Evolutionary conservation across 257 asterid species (phyloP), one percentile per base, ranked within the genome.

Genomic region (Apocynum venetum): DNA sequence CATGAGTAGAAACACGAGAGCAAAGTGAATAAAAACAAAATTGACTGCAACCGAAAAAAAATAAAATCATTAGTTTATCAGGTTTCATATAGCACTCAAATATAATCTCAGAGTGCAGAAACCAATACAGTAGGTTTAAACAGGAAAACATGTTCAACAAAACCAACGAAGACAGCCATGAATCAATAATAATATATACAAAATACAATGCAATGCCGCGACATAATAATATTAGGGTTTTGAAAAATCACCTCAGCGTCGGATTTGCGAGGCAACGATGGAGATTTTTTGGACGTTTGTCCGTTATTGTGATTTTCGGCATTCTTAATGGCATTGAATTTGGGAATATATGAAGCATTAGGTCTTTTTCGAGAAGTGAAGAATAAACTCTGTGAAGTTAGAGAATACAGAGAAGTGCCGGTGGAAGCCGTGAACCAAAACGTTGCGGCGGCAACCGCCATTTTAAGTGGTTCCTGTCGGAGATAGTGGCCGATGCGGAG

Each of bases 361-460:
- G 71, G 76, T 65, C 68, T 53, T 72, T 73, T 60, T 20, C 73
- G 75, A 17, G 84, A 53, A 3, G 88, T n/a, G n/a, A 78, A 38
- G 64, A 79, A 79, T 47, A 84, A 40, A 3, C 80, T 82, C 25
- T 76, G 82, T n/a, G 88, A 81, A 71, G 81, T 38, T 6, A 80
- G 72, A 40, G 82, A 82, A 61, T 75, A 73, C 14, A 79, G 80
- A 68, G 78, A 73, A 77, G 85, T 79, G 71, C 74, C 76, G 43
- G 83, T 35, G 83, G 86, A 80, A 35, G 83, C 78, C 25, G 84
- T 20, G 76, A 78, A 80, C 83, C 86, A 80, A 53, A 51, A 20
- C 3, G 74, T 36, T 11, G 80, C 76, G 77, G 82, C 84, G 56
- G 86, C 81, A 57, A 65, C 56, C 57, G 86, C 86, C 88, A 85